Evolutionary conservation across 176 grass and related monocot genomes (phyloP).

Genomic region (Musa acuminata): DNA sequence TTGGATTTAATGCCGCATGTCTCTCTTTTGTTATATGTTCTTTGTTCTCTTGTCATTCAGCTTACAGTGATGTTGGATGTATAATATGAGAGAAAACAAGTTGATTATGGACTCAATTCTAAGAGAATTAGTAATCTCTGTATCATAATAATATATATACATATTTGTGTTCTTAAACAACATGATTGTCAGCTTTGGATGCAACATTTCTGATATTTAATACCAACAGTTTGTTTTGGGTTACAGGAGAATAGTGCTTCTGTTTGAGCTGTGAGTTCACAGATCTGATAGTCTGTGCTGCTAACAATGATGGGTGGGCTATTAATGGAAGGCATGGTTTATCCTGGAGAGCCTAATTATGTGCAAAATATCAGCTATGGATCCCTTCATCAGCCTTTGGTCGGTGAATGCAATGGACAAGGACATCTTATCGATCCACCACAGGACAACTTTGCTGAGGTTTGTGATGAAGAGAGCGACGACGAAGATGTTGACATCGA

Average conservation of each 20-base stretch:
- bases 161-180: no score
- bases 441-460: constrained; percentile 44
- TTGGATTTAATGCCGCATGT: not conserved
- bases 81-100: no score
- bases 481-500: constrained; percentile 74
- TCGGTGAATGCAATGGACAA: constrained; percentile 50
- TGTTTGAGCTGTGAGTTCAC: not conserved
- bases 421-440: constrained; percentile 48
- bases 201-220: not conserved
- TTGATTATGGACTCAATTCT: no score
- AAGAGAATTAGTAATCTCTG: no score
- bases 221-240: not conserved
- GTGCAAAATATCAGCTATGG: constrained; percentile 33
- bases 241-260: not conserved
- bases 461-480: constrained; percentile 50
- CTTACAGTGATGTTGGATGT: no score
- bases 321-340: constrained; percentile 1
- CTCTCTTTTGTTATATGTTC: no score
- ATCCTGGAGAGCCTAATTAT: not conserved
- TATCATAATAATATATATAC: no score
- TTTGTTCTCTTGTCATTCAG: no score
- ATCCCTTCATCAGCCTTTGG: constrained; percentile 29
- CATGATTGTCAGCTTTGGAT: not conserved
- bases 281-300: not conserved
- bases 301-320: constrained; percentile 5